Conservation (phyloP, 768 basidiomycete genomes). For the Crepidotus variabilis region DNA sequence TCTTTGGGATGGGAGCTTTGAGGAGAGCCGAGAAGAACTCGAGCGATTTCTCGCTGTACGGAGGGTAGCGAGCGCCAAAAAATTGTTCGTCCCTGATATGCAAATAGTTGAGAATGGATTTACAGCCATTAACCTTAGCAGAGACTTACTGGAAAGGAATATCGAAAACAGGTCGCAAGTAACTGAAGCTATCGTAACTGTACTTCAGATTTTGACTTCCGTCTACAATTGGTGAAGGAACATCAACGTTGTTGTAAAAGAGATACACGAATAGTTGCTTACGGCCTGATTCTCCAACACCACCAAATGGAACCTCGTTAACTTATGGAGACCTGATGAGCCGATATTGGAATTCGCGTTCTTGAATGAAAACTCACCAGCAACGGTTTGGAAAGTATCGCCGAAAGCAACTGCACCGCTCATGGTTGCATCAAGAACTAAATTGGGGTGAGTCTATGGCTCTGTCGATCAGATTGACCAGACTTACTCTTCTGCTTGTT, state of each 20-base stretch:
- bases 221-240: no score
- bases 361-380: slow-evolving; percentile 38
- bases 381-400: slow-evolving; percentile 54
- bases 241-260: no score
- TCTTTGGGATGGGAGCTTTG: neutral
- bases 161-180: slow-evolving; percentile 43
- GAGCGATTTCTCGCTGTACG: slow-evolving; percentile 39
- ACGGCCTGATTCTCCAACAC: slow-evolving; percentile 64
- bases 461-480: no score
- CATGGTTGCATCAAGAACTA: slow-evolving; percentile 52
- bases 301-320: slow-evolving; percentile 27
- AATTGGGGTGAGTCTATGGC: no score
- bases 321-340: no score
- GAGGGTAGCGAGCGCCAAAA: slow-evolving; percentile 44
- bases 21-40: slow-evolving; percentile 9
- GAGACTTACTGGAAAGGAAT: slow-evolving; percentile 47
- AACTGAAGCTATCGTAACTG: slow-evolving; percentile 53
- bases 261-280: no score
- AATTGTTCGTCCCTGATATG: slow-evolving; percentile 34
- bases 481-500: slow-evolving; percentile 35
- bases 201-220: slow-evolving; percentile 50
- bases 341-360: no score
- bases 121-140: no score
- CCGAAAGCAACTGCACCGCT: slow-evolving; percentile 59
- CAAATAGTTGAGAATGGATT: neutral